These are phyloP conservation scores for California macrophylla DNA, from an alignment of 441 rosid species.

Conservation along the genomic window DNA sequence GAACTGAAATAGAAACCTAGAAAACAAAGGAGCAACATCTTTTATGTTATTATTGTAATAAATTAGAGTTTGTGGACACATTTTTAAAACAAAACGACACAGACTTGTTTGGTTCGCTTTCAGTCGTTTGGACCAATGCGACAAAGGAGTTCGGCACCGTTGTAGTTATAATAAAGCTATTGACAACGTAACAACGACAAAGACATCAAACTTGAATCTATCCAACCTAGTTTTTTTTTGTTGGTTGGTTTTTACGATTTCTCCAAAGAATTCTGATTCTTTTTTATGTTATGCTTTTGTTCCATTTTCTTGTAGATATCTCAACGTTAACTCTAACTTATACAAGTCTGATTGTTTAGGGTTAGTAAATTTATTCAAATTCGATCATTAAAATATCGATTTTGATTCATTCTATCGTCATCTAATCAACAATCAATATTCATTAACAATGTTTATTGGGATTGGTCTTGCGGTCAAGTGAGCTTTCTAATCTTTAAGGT, in stretches of 20 bases:
- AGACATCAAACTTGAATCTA: neutral
- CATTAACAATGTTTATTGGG: no score
- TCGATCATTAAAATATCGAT: no score
- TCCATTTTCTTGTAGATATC: neutral
- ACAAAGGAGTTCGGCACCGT: constrained; percentile 29
- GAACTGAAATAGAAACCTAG: constrained; percentile 10
- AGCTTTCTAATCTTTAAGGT: no score
- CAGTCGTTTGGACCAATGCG: constrained; percentile 20
- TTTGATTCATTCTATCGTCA: no score
- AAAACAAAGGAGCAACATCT: constrained; percentile 22
- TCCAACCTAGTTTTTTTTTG: neutral
- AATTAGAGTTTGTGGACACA: neutral
- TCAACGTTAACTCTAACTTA: neutral
- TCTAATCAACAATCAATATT: no score
- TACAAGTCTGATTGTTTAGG: no score
- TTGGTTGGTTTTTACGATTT: neutral
- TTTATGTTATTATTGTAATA: constrained; percentile 10
- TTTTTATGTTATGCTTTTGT: neutral
- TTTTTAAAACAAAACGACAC: constrained; percentile 12
- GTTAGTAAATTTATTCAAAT: no score
- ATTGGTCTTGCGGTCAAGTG: no score
- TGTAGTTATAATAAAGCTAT: neutral
- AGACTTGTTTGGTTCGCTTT: constrained; percentile 25
- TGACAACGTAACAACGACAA: constrained; percentile 11
- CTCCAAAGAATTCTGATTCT: neutral